Conservation (phyloP, 768 basidiomycete species). For the Podaxis pistillaris region DNA sequence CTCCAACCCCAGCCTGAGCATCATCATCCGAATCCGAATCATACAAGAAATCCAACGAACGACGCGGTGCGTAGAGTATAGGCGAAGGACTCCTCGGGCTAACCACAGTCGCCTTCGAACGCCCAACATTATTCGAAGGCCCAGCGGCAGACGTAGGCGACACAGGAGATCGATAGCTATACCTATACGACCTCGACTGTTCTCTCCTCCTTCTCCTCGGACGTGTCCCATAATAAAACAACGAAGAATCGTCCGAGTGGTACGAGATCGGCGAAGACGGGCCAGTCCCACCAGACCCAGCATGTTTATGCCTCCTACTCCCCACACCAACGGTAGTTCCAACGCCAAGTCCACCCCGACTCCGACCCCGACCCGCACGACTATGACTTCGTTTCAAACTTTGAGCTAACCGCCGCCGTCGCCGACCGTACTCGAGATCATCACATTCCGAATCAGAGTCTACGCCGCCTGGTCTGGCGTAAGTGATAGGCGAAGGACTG, state of each 20-base stretch:
- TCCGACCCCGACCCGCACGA: not conserved
- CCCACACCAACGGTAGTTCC: not conserved
- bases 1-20: not conserved
- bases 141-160: not conserved
- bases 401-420: not conserved
- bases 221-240: not conserved
- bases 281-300: not conserved
- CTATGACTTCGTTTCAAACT: not conserved
- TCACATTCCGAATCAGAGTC: not conserved
- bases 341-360: not conserved
- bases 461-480: constrained; percentile 2
- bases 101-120: not conserved
- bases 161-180: constrained; percentile 22
- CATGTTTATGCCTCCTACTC: not conserved
- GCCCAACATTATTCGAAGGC: not conserved
- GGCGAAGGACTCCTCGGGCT: constrained; percentile 9
- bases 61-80: constrained; percentile 3
- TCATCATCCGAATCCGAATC: constrained; percentile 4
- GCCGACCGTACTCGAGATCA: not conserved
- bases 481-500: constrained; percentile 11
- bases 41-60: constrained; percentile 3
- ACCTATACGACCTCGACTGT: constrained; percentile 26
- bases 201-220: constrained; percentile 20
- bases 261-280: constrained; percentile 11
- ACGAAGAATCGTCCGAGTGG: constrained; percentile 12